Evolutionary conservation across 495 filamentous ascomycete species (phyloP).

Genomic region (Aspergillus asperescens): DNA sequence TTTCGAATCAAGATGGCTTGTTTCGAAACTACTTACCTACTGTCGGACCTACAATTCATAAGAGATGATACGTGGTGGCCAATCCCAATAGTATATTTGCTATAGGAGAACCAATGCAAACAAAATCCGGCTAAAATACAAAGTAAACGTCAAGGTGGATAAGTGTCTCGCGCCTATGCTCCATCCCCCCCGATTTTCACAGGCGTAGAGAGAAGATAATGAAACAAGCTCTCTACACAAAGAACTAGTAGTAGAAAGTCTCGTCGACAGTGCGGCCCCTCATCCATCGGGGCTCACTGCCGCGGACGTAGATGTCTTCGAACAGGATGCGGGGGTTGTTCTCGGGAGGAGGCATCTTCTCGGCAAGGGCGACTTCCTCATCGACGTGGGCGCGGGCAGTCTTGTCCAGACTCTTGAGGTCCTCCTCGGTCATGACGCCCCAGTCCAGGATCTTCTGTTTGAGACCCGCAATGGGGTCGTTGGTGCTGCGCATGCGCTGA

Average conservation of each 20-base stretch:
- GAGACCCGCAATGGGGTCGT: conserved; percentile 95
- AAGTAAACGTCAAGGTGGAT: conserved; percentile 20
- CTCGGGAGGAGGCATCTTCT: conserved; percentile 78
- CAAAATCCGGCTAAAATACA: conserved; percentile 33
- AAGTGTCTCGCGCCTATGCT: conserved; percentile 7
- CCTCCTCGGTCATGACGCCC: conserved; percentile 87
- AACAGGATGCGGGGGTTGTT: conserved; percentile 71
- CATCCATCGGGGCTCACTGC: conserved; percentile 85
- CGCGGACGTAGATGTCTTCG: conserved; percentile 95
- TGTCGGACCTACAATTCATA: background rate
- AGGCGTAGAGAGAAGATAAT: background rate
- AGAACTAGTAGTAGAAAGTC: conserved; percentile 74
- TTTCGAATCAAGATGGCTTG: too few species aligned
- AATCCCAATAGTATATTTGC: conserved; percentile 21
- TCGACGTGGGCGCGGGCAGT: conserved; percentile 77
- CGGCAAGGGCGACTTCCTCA: conserved; percentile 83
- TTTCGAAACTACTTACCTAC: too few species aligned
- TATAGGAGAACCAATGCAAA: conserved; percentile 20
- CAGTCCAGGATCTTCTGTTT: conserved; percentile 98
- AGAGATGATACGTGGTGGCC: background rate
- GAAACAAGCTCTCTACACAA: conserved; percentile 5
- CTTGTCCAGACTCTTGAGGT: conserved; percentile 94
- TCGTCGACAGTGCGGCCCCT: conserved; percentile 87
- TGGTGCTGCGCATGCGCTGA: conserved; percentile 96
- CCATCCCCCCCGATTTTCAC: background rate